Percentiles rank a stretch among this genome's conserved stretches.
Conservation (phyloP, 495 filamentous ascomycete species). For the Jackrogersella minutella region DNA sequence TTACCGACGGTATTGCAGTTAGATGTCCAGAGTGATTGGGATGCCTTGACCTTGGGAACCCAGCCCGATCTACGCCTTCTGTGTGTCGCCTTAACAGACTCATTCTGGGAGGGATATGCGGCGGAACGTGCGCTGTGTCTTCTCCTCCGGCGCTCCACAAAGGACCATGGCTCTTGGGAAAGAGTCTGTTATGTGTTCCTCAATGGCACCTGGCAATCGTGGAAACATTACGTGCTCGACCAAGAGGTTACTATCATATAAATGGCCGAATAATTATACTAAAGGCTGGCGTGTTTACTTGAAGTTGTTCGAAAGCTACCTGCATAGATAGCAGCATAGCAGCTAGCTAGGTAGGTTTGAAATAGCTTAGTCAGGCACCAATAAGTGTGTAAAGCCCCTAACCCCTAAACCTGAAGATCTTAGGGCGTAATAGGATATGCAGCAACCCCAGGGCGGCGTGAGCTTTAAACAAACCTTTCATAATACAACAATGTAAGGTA, state of each 20-base stretch:
- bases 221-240: neutral
- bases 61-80: neutral
- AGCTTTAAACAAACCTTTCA: no score
- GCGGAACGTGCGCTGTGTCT: conserved; percentile 12
- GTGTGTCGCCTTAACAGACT: conserved; percentile 6
- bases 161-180: neutral
- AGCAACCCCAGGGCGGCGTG: no score
- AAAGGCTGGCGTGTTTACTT: no score
- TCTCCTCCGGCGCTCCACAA: conserved; percentile 4
- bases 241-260: conserved; percentile 2
- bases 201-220: conserved; percentile 2
- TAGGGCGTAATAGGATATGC: no score
- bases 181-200: conserved; percentile 11
- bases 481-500: no score
- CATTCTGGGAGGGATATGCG: conserved; percentile 2
- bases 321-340: no score
- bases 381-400: no score
- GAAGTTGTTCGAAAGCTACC: no score
- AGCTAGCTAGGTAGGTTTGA: no score
- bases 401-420: no score
- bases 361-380: no score
- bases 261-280: no score
- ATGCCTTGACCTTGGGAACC: neutral
- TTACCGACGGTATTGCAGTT: conserved; percentile 3
- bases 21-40: conserved; percentile 18